These are phyloP conservation scores for Boletus sp. DNA, from an alignment of 768 basidiomycete species.

Conservation along the genomic window DNA sequence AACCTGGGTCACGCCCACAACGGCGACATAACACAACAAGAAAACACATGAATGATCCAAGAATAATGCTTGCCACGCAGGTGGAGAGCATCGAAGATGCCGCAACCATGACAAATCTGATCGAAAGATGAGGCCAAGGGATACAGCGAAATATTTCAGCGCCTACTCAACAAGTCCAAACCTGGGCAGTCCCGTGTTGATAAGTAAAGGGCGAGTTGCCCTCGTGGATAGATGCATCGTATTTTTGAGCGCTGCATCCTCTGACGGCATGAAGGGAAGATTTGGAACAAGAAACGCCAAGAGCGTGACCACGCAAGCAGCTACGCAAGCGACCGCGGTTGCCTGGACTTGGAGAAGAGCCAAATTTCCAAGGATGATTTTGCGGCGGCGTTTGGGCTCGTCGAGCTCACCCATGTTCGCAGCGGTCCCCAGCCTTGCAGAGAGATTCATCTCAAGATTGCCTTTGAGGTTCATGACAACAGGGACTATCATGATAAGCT, in stretches of 20 bases:
- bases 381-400: constrained; percentile 53
- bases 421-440: constrained; percentile 90
- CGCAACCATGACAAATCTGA: constrained; percentile 73
- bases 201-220: constrained; percentile 24
- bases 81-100: constrained; percentile 80
- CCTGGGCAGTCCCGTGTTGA: constrained; percentile 30
- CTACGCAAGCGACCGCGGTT: constrained; percentile 81
- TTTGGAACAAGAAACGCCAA: constrained; percentile 62
- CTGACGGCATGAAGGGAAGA: constrained; percentile 12
- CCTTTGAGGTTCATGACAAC: constrained; percentile 94
- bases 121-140: constrained; percentile 5
- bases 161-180: constrained; percentile 41
- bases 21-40: constrained; percentile 77
- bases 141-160: background rate
- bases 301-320: constrained; percentile 72
- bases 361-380: constrained; percentile 78
- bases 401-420: constrained; percentile 94
- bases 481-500: constrained; percentile 95
- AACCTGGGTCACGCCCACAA: constrained; percentile 81
- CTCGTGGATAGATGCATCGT: constrained; percentile 11
- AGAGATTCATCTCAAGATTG: constrained; percentile 99
- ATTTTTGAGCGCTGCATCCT: constrained; percentile 7
- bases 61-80: constrained; percentile 67
- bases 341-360: constrained; percentile 92
- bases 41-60: constrained; percentile 91